Conservation (phyloP, 805 yeast genomes). For the Cyberlindnera japonica region DNA sequence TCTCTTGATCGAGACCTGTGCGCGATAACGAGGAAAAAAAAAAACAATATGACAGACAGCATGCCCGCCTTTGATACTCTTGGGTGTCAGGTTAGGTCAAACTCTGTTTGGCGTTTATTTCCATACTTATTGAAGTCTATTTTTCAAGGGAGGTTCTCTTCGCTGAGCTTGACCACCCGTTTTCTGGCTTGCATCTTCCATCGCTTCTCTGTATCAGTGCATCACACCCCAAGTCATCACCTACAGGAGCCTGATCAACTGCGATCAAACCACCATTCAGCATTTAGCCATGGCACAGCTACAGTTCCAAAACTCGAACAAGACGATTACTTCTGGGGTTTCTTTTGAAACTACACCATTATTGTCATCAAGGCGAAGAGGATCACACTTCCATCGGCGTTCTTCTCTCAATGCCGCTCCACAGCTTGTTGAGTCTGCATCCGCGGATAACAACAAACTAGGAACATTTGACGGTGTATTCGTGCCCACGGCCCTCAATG, state of each 20-base stretch:
- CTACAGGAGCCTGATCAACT: too few relatives aligned
- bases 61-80: too few relatives aligned
- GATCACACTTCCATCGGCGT: constrained; percentile 17
- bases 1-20: too few relatives aligned
- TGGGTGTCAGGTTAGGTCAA: too few relatives aligned
- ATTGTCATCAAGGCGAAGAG: constrained; percentile 16
- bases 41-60: too few relatives aligned
- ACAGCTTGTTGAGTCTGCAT: constrained; percentile 5
- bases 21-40: neutral
- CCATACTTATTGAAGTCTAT: too few relatives aligned
- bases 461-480: constrained; percentile 89
- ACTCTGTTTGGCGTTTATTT: too few relatives aligned
- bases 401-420: constrained; percentile 13
- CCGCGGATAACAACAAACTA: constrained; percentile 41
- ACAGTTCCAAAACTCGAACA: constrained; percentile 8
- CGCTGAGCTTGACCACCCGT: neutral
- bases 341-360: constrained; percentile 31
- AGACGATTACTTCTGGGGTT: too few relatives aligned
- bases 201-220: neutral
- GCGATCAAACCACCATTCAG: too few relatives aligned
- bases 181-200: too few relatives aligned
- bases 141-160: neutral
- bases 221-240: neutral
- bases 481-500: constrained; percentile 89
- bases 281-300: constrained; percentile 2